Evolutionary conservation across 306 rosid species (phyloP).

Genomic region (Fragaria vesca): DNA sequence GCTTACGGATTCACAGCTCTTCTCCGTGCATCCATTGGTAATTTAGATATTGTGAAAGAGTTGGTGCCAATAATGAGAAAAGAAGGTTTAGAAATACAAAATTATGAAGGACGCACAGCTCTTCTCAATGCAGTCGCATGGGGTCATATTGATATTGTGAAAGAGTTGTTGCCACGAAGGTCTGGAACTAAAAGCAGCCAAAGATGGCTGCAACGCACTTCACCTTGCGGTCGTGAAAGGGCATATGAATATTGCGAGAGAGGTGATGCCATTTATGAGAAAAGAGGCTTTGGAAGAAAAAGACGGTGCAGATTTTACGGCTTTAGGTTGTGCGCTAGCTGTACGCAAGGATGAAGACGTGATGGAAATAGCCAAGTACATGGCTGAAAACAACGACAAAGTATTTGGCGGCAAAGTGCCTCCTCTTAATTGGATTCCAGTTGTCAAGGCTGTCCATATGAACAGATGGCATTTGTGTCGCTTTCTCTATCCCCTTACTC

Average conservation of each 20-base stretch:
- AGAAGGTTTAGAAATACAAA: no score
- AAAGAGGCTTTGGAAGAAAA: not conserved
- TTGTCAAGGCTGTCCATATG: rapidly evolving
- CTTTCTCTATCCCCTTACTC: not conserved
- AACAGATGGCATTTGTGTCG: not conserved
- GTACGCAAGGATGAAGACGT: not conserved
- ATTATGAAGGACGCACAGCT: no score
- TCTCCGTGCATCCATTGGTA: no score
- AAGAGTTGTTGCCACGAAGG: no score
- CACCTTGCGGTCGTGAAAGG: rapidly evolving
- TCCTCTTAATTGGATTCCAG: not conserved
- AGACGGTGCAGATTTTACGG: rapidly evolving
- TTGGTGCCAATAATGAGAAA: not conserved
- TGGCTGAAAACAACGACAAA: not conserved
- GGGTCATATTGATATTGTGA: no score
- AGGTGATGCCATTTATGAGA: not conserved
- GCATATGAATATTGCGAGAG: not conserved
- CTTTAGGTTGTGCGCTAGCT: not conserved
- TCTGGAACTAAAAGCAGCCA: not conserved
- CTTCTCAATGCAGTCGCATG: no score
- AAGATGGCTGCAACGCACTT: not conserved
- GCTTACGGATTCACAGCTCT: no score
- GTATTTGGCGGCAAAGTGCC: not conserved
- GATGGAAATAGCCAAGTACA: not conserved
- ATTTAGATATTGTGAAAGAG: no score